A percentile compares a stretch with the other conserved stretches of the same genome.
These are phyloP conservation scores for Gardenia jasminoides DNA, from an alignment of 257 asterid genomes.

Conservation along the genomic window DNA sequence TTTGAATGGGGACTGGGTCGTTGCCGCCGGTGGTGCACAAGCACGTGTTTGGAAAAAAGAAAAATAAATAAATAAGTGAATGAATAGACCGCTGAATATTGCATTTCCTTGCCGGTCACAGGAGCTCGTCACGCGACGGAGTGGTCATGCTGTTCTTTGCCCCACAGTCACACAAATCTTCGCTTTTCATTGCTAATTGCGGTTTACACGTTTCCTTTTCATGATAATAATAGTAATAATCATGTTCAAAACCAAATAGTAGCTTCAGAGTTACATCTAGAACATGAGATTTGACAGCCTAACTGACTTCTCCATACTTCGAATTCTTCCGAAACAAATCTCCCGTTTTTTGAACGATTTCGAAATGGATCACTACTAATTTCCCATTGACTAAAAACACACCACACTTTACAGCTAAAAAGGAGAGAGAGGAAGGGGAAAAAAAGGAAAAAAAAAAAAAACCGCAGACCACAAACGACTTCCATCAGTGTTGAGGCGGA, in stretches of 20 bases:
- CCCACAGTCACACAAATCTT: too few relatives aligned
- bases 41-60: conserved; percentile 1
- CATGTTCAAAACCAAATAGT: background rate
- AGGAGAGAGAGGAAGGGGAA: too few relatives aligned
- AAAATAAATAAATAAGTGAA: too few relatives aligned
- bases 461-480: background rate
- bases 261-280: background rate
- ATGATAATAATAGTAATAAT: too few relatives aligned
- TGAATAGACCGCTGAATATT: too few relatives aligned
- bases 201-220: background rate
- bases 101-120: background rate
- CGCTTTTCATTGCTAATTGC: background rate
- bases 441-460: background rate
- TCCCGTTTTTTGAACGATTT: too few relatives aligned
- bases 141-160: background rate
- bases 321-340: background rate
- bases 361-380: background rate
- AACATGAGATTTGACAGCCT: background rate
- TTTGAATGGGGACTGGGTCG: too few relatives aligned
- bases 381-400: too few relatives aligned
- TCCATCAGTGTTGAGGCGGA: background rate
- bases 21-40: background rate
- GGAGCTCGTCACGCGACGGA: background rate
- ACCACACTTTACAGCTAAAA: too few relatives aligned
- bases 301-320: background rate